A percentile compares a stretch with the other conserved stretches of the same genome.
These are phyloP conservation scores for Edaphochlamys debaryana DNA, from an alignment of 139 green algal genomes.

Conservation along the genomic window DNA sequence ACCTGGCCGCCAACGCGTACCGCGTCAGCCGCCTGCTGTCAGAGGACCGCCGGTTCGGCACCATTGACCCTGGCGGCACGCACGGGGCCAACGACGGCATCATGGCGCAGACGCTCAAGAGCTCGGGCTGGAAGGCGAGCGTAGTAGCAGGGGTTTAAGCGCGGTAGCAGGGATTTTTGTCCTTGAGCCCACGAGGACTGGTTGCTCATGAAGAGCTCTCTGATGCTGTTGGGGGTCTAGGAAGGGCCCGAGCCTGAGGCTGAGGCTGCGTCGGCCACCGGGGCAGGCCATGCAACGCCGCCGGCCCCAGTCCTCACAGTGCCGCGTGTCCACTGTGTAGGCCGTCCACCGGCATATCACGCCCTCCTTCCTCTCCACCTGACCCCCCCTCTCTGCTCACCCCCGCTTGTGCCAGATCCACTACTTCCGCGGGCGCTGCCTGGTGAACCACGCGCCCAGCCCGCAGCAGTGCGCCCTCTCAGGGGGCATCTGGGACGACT, in stretches of 20 bases:
- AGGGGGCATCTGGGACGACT: slow-evolving; percentile 79
- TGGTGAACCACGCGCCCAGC: slow-evolving; percentile 76
- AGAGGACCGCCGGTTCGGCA: slow-evolving; percentile 72
- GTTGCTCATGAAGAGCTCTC: too few relatives aligned
- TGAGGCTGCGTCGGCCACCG: too few relatives aligned
- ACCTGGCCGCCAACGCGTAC: slow-evolving; percentile 80
- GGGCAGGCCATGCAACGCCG: too few relatives aligned
- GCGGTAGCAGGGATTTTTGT: too few relatives aligned
- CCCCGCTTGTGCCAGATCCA: too few relatives aligned
- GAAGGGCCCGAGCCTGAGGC: too few relatives aligned
- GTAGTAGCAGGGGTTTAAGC: too few relatives aligned
- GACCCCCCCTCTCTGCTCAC: neutral
- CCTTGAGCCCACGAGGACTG: too few relatives aligned
- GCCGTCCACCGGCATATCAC: too few relatives aligned
- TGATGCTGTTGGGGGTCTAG: too few relatives aligned
- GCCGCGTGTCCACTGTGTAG: too few relatives aligned
- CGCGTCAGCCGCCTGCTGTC: slow-evolving; percentile 61
- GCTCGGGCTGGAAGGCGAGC: slow-evolving; percentile 50
- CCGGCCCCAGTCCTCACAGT: too few relatives aligned
- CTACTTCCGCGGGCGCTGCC: slow-evolving; percentile 62
- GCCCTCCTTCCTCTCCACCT: neutral
- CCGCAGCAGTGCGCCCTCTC: slow-evolving; percentile 72
- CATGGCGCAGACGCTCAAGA: slow-evolving; percentile 65
- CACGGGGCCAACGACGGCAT: slow-evolving; percentile 73
- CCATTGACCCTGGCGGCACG: slow-evolving; percentile 45